Base-by-base conservation (phyloP, 495 filamentous ascomycete genomes). In the Podospora sp. region DNA sequence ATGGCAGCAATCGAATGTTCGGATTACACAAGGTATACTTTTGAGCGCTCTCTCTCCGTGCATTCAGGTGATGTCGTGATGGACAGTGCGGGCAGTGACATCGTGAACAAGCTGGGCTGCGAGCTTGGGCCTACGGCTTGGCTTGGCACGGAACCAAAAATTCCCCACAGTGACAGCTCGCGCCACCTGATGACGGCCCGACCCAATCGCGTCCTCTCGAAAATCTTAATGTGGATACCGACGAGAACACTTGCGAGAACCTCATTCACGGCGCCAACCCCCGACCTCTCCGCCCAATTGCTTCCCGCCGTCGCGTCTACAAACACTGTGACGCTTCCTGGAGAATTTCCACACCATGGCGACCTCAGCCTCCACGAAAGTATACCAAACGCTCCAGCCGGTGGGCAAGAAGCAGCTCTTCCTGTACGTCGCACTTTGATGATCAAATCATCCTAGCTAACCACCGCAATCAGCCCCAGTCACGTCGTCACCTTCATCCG, bases 401-500 rank as follows among this genome's bases (percentile, higher is more conserved):
- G 68, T 83, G 63, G 86, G 86, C 27, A 77, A 73, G 57, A 92
- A 91, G 76, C 83, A 89, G 74, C 75, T 93, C 65, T 92, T 84
- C 72, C 81, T 93, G 90, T 92, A 83, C 50, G 88, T n/a, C n/a
- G n/a, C n/a, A n/a, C n/a, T n/a, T n/a, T n/a, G n/a, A n/a, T n/a
- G n/a, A n/a, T n/a, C n/a, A 52, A 50, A 33, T 33, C 29, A 33
- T n/a, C 29, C 18, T 33, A 20, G 18, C 21, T 29, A 36, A 25
- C 51, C 26, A 35, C 12, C 12, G 11, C 40, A 29, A 16, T 7
- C 62, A 97, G 93, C 63, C 94, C 93, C 40, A 87, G 89, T 73
- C 91, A 94, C 79, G 85, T 84, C 55, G 77, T 97, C 72, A 86
- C 89, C 67, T 86, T 97, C 67, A 80, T 94, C 72, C 89, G 89